Evolutionary conservation across 1,284 basidiomycete species (phyloP).

Genomic region (Rhodotorula glutinis): DNA sequence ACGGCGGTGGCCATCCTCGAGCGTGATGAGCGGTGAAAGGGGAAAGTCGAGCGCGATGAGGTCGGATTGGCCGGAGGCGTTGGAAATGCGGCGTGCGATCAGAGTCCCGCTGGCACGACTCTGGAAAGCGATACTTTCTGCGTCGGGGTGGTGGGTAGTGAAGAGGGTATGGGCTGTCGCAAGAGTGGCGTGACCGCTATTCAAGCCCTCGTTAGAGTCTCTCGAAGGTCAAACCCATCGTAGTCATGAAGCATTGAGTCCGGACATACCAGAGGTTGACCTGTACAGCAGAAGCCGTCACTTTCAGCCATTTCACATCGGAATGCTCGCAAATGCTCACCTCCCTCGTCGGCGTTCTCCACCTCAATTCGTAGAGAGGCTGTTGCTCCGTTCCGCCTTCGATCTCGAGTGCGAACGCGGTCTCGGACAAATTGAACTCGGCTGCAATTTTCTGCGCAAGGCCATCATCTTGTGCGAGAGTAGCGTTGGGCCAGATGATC

Average conservation of each 20-base stretch:
- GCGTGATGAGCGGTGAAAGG: slow-evolving; percentile 18
- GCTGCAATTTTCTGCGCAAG: slow-evolving; percentile 50
- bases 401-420: slow-evolving; percentile 48
- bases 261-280: slow-evolving; percentile 19
- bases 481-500: slow-evolving; percentile 46
- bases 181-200: slow-evolving; percentile 56
- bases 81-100: not conserved
- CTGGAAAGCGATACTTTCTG: slow-evolving; percentile 50
- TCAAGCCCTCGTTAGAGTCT: too few relatives aligned
- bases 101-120: slow-evolving; percentile 40
- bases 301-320: not conserved
- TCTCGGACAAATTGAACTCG: slow-evolving; percentile 57
- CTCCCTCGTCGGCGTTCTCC: slow-evolving; percentile 28
- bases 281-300: not conserved
- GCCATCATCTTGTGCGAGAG: slow-evolving; percentile 1
- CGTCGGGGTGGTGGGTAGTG: slow-evolving; percentile 38
- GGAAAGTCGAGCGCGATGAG: slow-evolving; percentile 55
- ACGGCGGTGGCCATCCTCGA: slow-evolving; percentile 13
- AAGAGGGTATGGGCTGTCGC: slow-evolving; percentile 54
- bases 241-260: too few relatives aligned
- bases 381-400: slow-evolving; percentile 1
- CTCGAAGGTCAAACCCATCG: too few relatives aligned
- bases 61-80: slow-evolving; percentile 9
- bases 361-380: slow-evolving; percentile 24
- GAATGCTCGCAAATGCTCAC: not conserved